A percentile compares a stretch with the other conserved stretches of the same genome.
Evolutionary conservation across 768 basidiomycete species (phyloP).

Genomic region (Cystobasidium ongulense): DNA sequence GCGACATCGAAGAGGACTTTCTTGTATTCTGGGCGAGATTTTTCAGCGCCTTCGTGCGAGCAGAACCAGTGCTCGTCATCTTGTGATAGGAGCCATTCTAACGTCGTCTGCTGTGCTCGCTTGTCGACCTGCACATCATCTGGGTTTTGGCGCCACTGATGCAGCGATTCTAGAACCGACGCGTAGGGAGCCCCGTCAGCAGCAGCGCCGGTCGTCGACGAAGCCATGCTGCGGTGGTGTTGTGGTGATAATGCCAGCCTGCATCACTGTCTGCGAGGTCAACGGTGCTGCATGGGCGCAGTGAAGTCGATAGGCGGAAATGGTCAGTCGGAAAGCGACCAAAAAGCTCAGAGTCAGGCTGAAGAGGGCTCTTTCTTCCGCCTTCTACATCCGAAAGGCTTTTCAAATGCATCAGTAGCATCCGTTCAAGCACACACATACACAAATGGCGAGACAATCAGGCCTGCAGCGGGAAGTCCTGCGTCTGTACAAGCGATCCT

Average conservation of each 20-base stretch:
- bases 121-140: not conserved
- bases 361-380: too few species aligned
- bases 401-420: not conserved
- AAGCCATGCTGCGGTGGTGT: not conserved
- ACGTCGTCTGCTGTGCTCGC: slow-evolving; percentile 2
- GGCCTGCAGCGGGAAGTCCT: slow-evolving; percentile 37
- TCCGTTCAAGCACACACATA: not conserved
- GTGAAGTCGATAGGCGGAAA: not conserved
- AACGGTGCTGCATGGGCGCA: not conserved
- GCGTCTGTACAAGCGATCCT: slow-evolving; percentile 34
- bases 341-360: too few species aligned
- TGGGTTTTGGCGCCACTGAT: slow-evolving; percentile 12
- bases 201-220: not conserved
- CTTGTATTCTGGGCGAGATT: not conserved
- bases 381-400: not conserved
- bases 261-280: not conserved
- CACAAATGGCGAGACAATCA: slow-evolving; percentile 23
- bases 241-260: not conserved
- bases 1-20: slow-evolving; percentile 16
- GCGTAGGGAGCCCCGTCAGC: not conserved
- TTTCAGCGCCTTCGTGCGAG: not conserved
- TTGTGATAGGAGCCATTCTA: slow-evolving; percentile 9
- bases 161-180: not conserved
- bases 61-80: slow-evolving; percentile 27
- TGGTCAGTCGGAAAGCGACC: not conserved